A percentile compares a stretch with the other conserved stretches of the same genome.
phyloP scores from a whole-genome alignment of 2,329 filamentous ascomycete species.

The Hyphodiscus sp. region DNA sequence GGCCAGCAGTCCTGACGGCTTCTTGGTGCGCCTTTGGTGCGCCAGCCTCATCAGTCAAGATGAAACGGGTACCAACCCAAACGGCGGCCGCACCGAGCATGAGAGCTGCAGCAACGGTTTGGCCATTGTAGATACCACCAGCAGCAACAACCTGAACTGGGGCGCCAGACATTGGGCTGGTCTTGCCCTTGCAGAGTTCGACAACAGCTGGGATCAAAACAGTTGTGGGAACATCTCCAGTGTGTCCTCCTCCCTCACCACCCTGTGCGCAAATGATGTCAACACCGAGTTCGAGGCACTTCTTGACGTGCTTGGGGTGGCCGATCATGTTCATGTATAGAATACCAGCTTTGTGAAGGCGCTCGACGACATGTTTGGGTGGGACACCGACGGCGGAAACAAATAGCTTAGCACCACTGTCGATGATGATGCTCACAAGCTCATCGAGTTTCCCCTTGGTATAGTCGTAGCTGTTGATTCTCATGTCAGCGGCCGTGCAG shows the following conservation, averaged over 20 bases:
- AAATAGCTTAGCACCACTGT: constrained; percentile 85
- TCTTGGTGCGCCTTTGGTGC: constrained; percentile 93
- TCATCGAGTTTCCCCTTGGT: constrained; percentile 97
- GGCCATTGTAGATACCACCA: constrained; percentile 89
- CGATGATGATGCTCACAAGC: constrained; percentile 86
- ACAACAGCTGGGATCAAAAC: constrained; percentile 91
- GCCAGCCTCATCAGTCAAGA: constrained; percentile 89
- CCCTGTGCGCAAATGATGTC: constrained; percentile 99
- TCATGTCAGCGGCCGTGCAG: constrained; percentile 18
- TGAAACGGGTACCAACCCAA: constrained; percentile 96
- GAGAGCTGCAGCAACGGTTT: constrained; percentile 80
- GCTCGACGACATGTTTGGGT: constrained; percentile 81
- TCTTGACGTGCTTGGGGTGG: constrained; percentile 97
- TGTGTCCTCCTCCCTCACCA: constrained; percentile 95
- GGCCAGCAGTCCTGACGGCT: constrained; percentile 81
- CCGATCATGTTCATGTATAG: constrained; percentile 99
- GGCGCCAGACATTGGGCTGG: constrained; percentile 77
- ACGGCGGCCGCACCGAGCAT: constrained; percentile 90
- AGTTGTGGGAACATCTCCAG: constrained; percentile 82
- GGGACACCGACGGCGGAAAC: constrained; percentile 95
- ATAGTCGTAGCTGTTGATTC: constrained; percentile 79
- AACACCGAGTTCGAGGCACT: constrained; percentile 84
- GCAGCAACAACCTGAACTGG: constrained; percentile 90
- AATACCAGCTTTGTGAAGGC: constrained; percentile 78
- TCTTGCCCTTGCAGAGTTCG: constrained; percentile 71